Evolutionary conservation across 2,329 filamentous ascomycete genomes (phyloP), one percentile per base, ranked within the genome.

Genomic region (Epichloe uncinata): DNA sequence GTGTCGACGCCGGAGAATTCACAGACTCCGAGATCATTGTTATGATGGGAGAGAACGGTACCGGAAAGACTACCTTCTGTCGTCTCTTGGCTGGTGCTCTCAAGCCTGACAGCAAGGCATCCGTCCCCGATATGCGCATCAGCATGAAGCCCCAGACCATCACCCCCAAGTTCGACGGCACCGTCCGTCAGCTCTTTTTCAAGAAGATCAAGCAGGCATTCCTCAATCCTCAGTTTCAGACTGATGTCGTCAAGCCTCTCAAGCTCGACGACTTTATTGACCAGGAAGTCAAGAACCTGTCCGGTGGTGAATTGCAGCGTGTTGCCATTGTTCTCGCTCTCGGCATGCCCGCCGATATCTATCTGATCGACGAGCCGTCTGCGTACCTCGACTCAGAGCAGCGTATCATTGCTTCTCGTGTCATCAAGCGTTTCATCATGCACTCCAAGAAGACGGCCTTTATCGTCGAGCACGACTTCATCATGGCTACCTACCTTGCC

Each of bases 381-480:
- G 90, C 90, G 55, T 98, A 98, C 70, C 85, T 98, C 52, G 93
- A 98, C 69, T 97, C 93, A 46, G 93, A 98, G 73, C 93, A 98
- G 73, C 91, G 93, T 85, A 95, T 98, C 64, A 84, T 98, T 61
- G 91, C 90, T 54, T 85, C 91, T 43, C 85, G 90, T 65, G 94
- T 98, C 66, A 98, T 98, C 74, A 98, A 98, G 78, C 85, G 93
- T 58, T 98, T 95, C 78, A 98, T 98, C 71, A 98, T 98, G 93
- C 91, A 98, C 75, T 84, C 89, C 61, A 97, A 97, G 82, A 97
- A 97, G 81, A 98, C 93, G 0, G 93, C 93, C 47, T 98, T 98
- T 68, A 82, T 98, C 59, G 91, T 98, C 66, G 93, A 98, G 82
- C 93, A 98, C 85, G 93, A 98, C 78, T 97, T 98, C 75, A 95